These are phyloP conservation scores for Alternaria conjuncta DNA, from an alignment of 2,329 filamentous ascomycete species.

Conservation along the genomic window DNA sequence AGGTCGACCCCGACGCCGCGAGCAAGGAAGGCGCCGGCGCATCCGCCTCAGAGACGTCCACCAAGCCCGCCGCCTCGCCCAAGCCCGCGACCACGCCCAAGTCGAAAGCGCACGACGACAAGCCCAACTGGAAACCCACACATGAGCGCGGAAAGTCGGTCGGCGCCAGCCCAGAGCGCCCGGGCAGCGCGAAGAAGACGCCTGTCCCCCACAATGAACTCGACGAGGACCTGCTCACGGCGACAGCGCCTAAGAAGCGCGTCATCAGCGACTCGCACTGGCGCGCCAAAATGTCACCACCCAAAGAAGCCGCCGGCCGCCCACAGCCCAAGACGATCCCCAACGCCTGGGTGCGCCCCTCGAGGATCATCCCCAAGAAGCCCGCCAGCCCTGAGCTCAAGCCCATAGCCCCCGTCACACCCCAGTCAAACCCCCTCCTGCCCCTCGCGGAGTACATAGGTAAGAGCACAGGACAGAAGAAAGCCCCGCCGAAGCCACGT, in stretches of 20 bases:
- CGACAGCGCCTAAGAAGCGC: slow-evolving; percentile 81
- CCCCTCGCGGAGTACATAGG: slow-evolving; percentile 35
- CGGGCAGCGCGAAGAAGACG: slow-evolving; percentile 41
- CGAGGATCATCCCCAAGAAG: slow-evolving; percentile 33
- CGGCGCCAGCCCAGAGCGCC: slow-evolving; percentile 36
- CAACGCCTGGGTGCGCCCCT: slow-evolving; percentile 49
- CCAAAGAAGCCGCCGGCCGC: slow-evolving; percentile 37
- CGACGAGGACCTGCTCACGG: slow-evolving; percentile 55
- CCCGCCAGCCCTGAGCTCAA: slow-evolving; percentile 15
- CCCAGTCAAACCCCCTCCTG: slow-evolving; percentile 22
- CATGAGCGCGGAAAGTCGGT: slow-evolving; percentile 32
- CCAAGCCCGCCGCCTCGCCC: slow-evolving; percentile 10
- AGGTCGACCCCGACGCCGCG: slow-evolving; percentile 67
- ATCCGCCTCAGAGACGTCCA: background rate
- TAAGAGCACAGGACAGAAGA: slow-evolving; percentile 37
- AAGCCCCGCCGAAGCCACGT: slow-evolving; percentile 27
- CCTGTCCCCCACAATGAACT: slow-evolving; percentile 46
- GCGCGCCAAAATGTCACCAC: slow-evolving; percentile 61
- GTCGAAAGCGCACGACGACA: slow-evolving; percentile 31
- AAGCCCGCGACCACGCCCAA: slow-evolving; percentile 35
- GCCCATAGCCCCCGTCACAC: slow-evolving; percentile 13
- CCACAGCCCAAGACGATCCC: slow-evolving; percentile 44
- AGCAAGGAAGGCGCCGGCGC: slow-evolving; percentile 18
- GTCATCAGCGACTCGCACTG: slow-evolving; percentile 94
- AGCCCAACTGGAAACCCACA: slow-evolving; percentile 33